Evolutionary conservation across 2,329 filamentous ascomycete species (phyloP), one percentile per base, ranked within the genome.

Genomic region (Aspergillus costaricaensis): DNA sequence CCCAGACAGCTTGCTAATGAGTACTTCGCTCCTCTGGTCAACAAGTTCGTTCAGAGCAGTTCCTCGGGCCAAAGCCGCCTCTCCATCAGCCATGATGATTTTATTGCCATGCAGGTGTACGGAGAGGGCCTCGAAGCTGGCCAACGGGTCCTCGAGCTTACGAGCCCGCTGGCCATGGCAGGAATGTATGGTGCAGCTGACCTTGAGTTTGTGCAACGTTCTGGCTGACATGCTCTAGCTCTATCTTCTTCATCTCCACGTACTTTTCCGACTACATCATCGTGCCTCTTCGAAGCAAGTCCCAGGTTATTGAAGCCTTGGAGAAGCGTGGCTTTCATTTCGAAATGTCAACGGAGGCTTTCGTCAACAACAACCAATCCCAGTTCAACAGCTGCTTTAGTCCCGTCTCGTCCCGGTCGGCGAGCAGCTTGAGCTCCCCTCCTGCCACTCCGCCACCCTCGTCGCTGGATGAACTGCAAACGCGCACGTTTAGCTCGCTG

Each of bases 211-310:
- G 14, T 8, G 19, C 4, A 32, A 50, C 17, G 17, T 38, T 30
- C 57, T 64, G 53, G 62, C 54, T 38, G 15, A 36, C 7, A 25
- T 27, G 36, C 17, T 17, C 19, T 50, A 87, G 85, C 55, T 91
- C 94, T 56, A 96, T 99, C 72, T 97, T 98, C 82, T 98, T 98
- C 83, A 96, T 97, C 75, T 97, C 94, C 3, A 97, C 92, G 32
- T 99, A 98, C 78, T 98, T 96, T 78, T 95, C 91, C 36, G 94
- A 99, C 79, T 98, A 96, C 77, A 96, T 99, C 68, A 84, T 98
- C 38, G 92, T 97, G 1, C 93, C 95, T 0, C 83, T 83, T 56
- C 90, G 88, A 72, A 87, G 90, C 70, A 87, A 89, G 54, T 80
- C 85, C 25, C 88, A 88, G 41, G 93, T 98, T 51, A 86, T 92